Percentiles rank a stretch among this genome's conserved stretches.
Evolutionary conservation across 306 rosid genomes (phyloP).

Genomic region (peach (Prunus persica)): DNA sequence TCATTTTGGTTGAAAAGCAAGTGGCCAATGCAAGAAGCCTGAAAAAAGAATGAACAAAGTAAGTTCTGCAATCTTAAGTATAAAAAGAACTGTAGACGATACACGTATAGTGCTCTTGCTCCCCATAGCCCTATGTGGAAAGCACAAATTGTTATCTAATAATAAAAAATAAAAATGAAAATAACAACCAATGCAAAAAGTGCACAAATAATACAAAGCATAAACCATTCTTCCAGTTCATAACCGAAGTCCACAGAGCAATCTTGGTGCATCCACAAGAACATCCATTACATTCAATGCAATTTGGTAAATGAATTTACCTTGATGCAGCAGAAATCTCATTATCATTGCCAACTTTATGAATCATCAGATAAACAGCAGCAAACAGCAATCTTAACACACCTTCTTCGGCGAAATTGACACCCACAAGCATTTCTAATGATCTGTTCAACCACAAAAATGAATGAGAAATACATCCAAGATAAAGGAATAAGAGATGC

Average conservation of each 20-base stretch:
- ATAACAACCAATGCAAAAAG: neutral
- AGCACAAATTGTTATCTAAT: neutral
- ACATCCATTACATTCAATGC: neutral
- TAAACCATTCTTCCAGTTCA: neutral
- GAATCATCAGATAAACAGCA: constrained; percentile 75
- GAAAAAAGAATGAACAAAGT: constrained; percentile 24
- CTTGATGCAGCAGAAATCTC: constrained; percentile 92
- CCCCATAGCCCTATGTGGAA: neutral
- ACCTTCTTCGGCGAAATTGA: constrained; percentile 85
- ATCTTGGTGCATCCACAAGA: neutral
- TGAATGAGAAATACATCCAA: constrained; percentile 48
- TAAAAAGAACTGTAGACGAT: neutral
- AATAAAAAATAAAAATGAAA: neutral
- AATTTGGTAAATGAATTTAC: constrained; percentile 41
- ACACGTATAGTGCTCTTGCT: neutral
- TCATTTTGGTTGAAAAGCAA: constrained; percentile 80
- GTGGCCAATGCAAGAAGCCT: constrained; percentile 90
- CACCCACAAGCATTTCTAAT: constrained; percentile 89
- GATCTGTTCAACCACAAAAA: constrained; percentile 71
- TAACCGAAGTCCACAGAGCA: neutral
- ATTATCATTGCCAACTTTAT: constrained; percentile 65
- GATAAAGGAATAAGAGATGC: constrained; percentile 1
- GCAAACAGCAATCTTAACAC: constrained; percentile 83
- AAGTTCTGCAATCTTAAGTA: constrained; percentile 8
- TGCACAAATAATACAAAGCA: neutral